Evolutionary conservation across 169 alveolate genomes (phyloP).

Genomic region (Plasmodium sp.): DNA sequence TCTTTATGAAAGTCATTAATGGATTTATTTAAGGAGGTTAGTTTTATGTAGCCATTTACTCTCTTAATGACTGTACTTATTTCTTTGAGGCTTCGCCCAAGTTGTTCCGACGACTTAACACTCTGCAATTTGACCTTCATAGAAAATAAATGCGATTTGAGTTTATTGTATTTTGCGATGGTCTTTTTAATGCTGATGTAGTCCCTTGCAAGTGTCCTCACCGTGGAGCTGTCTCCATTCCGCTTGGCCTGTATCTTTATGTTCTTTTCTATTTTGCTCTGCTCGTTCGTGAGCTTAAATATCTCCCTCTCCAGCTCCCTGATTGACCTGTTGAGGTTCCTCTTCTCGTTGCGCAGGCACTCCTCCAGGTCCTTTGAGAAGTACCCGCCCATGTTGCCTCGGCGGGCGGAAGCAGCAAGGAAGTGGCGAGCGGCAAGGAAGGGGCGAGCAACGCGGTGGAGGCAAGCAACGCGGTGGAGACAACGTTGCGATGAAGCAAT

Average conservation of each 20-base stretch:
- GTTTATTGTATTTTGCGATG: constrained; percentile 22
- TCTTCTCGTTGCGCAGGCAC: constrained; percentile 42
- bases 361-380: constrained; percentile 39
- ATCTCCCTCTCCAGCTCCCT: constrained; percentile 56
- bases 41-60: constrained; percentile 26
- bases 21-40: constrained; percentile 23
- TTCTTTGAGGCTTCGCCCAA: constrained; percentile 23
- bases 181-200: constrained; percentile 26
- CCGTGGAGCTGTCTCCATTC: background rate
- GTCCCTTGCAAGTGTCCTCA: constrained; percentile 43
- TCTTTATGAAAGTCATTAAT: constrained; percentile 40
- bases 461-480: background rate
- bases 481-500: background rate
- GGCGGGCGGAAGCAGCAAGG: background rate
- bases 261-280: constrained; percentile 36
- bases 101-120: constrained; percentile 67
- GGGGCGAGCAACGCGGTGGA: background rate
- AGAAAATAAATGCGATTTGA: constrained; percentile 53
- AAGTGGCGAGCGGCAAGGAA: background rate
- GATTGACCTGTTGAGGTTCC: constrained; percentile 39
- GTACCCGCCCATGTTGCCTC: constrained; percentile 22
- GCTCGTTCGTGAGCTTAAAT: constrained; percentile 31
- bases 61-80: constrained; percentile 20
- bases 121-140: constrained; percentile 60
- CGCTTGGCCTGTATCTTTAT: constrained; percentile 20